Evolutionary conservation across 345 rosid genomes (phyloP).

Genomic region (Capsella bursapastoris): DNA sequence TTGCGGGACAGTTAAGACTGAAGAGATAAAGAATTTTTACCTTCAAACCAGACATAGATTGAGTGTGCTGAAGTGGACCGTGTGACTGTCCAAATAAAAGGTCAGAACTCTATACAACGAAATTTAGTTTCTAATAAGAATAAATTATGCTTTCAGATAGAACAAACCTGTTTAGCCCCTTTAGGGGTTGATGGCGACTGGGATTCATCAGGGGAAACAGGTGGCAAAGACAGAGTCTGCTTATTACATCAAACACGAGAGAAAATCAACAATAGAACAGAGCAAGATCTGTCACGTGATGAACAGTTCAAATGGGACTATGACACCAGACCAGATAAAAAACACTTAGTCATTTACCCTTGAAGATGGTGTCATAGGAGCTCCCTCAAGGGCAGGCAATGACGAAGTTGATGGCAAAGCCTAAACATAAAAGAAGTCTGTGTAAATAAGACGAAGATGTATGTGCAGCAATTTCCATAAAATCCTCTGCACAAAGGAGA

Average conservation of each 20-base stretch:
- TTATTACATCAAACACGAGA: slow-evolving; percentile 24
- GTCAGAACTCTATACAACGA: background rate
- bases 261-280: slow-evolving; percentile 17
- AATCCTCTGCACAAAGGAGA: background rate
- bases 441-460: slow-evolving; percentile 17
- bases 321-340: slow-evolving; percentile 3
- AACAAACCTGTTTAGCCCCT: slow-evolving; percentile 61
- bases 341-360: slow-evolving; percentile 47
- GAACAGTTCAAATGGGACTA: background rate
- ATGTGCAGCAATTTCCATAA: background rate
- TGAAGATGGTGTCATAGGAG: slow-evolving; percentile 46
- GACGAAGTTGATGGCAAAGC: slow-evolving; percentile 48
- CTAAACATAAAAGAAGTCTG: slow-evolving; percentile 36
- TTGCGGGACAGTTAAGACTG: background rate
- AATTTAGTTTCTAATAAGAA: slow-evolving; percentile 4
- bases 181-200: slow-evolving; percentile 47
- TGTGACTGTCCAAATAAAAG: slow-evolving; percentile 45
- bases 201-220: slow-evolving; percentile 48
- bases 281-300: slow-evolving; percentile 15
- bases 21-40: slow-evolving; percentile 27
- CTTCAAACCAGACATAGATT: slow-evolving; percentile 52
- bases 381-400: slow-evolving; percentile 47
- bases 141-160: background rate
- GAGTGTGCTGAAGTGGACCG: slow-evolving; percentile 38
- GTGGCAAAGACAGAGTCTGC: slow-evolving; percentile 62